Conservation (phyloP, 1,139 yeast species). For the Blastobotrys aristatus region DNA sequence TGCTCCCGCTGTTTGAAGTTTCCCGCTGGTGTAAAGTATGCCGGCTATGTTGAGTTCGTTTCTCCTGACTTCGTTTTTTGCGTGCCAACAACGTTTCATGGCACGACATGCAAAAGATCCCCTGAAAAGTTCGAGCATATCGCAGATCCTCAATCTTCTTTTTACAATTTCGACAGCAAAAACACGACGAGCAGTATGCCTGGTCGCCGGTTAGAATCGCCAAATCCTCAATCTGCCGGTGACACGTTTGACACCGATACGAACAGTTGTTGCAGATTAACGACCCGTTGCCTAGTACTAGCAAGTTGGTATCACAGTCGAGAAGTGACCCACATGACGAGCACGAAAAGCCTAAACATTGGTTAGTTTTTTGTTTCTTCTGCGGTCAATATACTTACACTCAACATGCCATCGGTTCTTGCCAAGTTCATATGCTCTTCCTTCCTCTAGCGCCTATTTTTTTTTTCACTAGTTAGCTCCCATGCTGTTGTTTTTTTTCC, state of each 20-base stretch:
- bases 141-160: slow-evolving; percentile 81
- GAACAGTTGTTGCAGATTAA: slow-evolving; percentile 88
- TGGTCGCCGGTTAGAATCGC: slow-evolving; percentile 94
- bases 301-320: slow-evolving; percentile 83
- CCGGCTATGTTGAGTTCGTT: slow-evolving; percentile 2
- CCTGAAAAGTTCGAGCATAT: slow-evolving; percentile 91
- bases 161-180: slow-evolving; percentile 86
- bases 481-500: slow-evolving; percentile 9
- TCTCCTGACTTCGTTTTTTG: slow-evolving; percentile 31
- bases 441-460: slow-evolving; percentile 39
- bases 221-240: slow-evolving; percentile 84
- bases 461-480: slow-evolving; percentile 13
- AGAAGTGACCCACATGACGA: slow-evolving; percentile 72
- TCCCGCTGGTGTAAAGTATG: slow-evolving; percentile 8
- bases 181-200: slow-evolving; percentile 90
- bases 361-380: not conserved
- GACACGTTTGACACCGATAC: slow-evolving; percentile 82
- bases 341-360: slow-evolving; percentile 54
- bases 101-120: slow-evolving; percentile 89
- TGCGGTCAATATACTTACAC: slow-evolving; percentile 42
- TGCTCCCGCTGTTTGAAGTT: not conserved
- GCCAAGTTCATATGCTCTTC: slow-evolving; percentile 49
- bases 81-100: slow-evolving; percentile 78
- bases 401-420: slow-evolving; percentile 94
- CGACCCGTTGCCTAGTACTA: slow-evolving; percentile 89